phyloP scores from a whole-genome alignment of 1,284 basidiomycete species.

The Sanghuangporus weigelae region DNA sequence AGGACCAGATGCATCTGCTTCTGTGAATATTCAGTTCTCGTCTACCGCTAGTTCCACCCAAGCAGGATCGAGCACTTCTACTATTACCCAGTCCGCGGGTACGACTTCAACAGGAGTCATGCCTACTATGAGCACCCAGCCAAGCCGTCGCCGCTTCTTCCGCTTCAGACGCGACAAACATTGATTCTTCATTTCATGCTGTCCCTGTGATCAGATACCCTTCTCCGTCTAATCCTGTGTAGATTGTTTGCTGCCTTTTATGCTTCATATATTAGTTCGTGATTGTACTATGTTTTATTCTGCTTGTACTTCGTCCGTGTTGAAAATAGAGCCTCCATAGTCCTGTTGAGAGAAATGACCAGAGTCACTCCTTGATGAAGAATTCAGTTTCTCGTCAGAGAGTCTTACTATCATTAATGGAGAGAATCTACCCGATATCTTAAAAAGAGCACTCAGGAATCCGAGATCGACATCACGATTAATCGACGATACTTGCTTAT shows the following conservation, averaged over 20 bases:
- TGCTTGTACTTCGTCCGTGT: too few species aligned
- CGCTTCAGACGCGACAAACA: constrained; percentile 6
- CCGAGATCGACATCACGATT: too few species aligned
- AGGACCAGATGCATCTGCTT: neutral
- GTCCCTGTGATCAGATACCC: neutral
- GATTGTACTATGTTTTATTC: too few species aligned
- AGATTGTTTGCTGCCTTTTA: too few species aligned
- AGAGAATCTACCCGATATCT: too few species aligned
- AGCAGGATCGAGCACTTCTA: neutral
- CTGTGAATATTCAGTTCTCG: neutral
- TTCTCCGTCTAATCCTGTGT: neutral
- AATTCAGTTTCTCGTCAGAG: too few species aligned
- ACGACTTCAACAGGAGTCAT: neutral
- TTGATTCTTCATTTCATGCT: neutral
- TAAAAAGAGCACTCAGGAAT: too few species aligned
- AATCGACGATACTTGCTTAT: neutral
- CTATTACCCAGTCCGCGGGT: neutral
- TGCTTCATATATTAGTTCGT: too few species aligned
- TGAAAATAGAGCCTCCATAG: too few species aligned
- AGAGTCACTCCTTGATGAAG: too few species aligned
- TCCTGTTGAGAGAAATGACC: too few species aligned
- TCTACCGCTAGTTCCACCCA: neutral
- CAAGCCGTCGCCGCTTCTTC: constrained; percentile 7
- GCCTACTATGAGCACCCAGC: neutral
- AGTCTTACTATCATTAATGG: too few species aligned